Evolutionary conservation across 1,284 basidiomycete species (phyloP), one percentile per base, ranked within the genome.

Genomic region (Sphaerobolus stellatus): DNA sequence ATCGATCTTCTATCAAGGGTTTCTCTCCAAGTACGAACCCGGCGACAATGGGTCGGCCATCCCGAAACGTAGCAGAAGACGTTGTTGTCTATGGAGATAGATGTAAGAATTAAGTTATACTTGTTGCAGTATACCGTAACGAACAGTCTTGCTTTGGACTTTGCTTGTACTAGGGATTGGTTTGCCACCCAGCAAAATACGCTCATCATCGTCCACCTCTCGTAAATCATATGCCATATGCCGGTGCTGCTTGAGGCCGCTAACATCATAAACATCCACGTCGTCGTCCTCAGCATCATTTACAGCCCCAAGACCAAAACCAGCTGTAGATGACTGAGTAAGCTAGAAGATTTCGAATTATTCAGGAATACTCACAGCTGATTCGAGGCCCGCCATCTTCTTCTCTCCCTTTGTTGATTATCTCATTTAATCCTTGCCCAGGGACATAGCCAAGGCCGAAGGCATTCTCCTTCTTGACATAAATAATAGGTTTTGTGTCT

Each of bases 261-360:
- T 80, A 58, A 75, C 75, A 61, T 90, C 88, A 64, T 96, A 96
- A 1, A 94, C 78, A 63, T 94, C 92, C 25, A 93, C 61, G 62
- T 96, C 92, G 63, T 95, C 93, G 52, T 95, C 92, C 44, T 94
- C 92, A 0, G 88, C 89, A 53, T 92, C 88, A 64, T 94, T 93
- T 40, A 91, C 69, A 1, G 87, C 90, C n/a, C 90, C 90, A 4
- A 94, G 74, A 25, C 92, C 92, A 64, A 93, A 93, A 0, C 90
- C 90, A 63, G 84, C 89, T 90, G 60, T 30, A 40, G 44, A 48
- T 13, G 31, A 50, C 44, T 34, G 27, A 27, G 53, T 33, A 20
- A 40, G n/a, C 18, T 58, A 25, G 58, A 56, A 8, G 44, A 27
- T 14, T n/a, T 18, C 3, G 44, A 22, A 8, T 18, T 27, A 24